Percentiles rank a stretch among this genome's conserved stretches.
Conservation (phyloP, 768 basidiomycete species). For the Gautieria morchelliformis region DNA sequence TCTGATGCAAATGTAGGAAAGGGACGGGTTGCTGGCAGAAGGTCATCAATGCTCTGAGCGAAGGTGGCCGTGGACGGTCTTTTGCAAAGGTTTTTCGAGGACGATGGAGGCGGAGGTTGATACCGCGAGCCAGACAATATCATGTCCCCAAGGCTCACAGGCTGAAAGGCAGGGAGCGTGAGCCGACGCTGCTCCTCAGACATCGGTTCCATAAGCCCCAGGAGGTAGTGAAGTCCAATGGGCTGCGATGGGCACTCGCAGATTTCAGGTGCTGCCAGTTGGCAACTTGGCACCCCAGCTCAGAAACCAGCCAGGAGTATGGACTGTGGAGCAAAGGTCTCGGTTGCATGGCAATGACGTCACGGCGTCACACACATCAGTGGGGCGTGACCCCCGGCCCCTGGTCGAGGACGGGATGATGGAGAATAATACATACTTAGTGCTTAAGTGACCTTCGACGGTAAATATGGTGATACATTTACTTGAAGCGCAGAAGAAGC, state of each 20-base stretch:
- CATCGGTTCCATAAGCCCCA: neutral
- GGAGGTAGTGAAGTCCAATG: neutral
- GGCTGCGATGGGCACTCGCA: neutral
- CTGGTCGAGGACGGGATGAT: too few species aligned
- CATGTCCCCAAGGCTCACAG: neutral
- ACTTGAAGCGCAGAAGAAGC: too few species aligned
- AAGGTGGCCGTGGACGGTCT: slow-evolving; percentile 9
- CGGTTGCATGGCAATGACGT: too few species aligned
- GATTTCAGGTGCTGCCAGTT: neutral
- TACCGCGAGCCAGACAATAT: neutral
- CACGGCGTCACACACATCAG: too few species aligned
- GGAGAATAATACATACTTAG: too few species aligned
- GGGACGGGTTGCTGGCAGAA: slow-evolving; percentile 1
- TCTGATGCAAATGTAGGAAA: neutral
- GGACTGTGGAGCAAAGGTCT: too few species aligned
- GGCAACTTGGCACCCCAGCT: neutral
- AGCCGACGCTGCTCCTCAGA: slow-evolving; percentile 5
- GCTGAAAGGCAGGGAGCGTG: slow-evolving; percentile 3
- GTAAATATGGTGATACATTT: too few species aligned
- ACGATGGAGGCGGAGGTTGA: neutral
- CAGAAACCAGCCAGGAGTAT: too few species aligned
- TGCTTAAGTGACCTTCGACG: too few species aligned
- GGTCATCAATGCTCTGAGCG: slow-evolving; percentile 1
- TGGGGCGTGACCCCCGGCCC: too few species aligned
- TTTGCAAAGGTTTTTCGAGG: neutral